Conservation (phyloP, 2,329 filamentous ascomycete species). For the Pseudogymnoascus sp. region DNA sequence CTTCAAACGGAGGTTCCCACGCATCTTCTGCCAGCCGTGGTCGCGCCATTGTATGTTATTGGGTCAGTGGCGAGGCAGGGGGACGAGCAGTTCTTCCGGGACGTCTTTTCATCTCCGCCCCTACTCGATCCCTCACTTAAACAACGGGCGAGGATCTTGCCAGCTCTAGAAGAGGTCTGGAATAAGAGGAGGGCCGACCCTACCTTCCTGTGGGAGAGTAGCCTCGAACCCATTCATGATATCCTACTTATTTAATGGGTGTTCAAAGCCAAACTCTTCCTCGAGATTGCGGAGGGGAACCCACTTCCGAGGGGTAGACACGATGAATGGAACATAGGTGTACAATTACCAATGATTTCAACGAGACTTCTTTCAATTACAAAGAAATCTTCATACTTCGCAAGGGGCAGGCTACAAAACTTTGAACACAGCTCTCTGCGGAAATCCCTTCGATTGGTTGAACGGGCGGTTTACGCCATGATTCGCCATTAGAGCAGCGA, state of each 20-base stretch:
- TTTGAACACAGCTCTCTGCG: background rate
- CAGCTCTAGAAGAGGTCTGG: conserved; percentile 25
- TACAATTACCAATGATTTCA: background rate
- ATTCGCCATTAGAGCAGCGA: background rate
- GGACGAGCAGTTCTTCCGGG: conserved; percentile 23
- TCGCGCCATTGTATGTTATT: conserved; percentile 24
- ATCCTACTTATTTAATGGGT: conserved; percentile 19
- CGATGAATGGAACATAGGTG: background rate
- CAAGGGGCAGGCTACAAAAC: background rate
- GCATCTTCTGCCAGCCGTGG: conserved; percentile 18
- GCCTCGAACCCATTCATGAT: conserved; percentile 15
- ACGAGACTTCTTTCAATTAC: background rate
- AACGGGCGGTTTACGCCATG: background rate
- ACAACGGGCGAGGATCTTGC: conserved; percentile 24
- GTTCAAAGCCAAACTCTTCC: background rate
- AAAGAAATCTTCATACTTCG: background rate
- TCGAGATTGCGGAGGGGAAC: background rate
- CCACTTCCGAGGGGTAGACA: background rate
- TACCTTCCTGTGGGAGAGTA: conserved; percentile 16
- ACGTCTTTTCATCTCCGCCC: conserved; percentile 20
- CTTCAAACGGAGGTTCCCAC: conserved; percentile 17
- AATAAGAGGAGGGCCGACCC: conserved; percentile 12
- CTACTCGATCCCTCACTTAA: conserved; percentile 22
- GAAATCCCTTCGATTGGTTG: background rate
- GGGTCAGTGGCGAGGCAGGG: conserved; percentile 20